phyloP scores from a whole-genome alignment of 2,329 filamentous ascomycete species.

The Dothistroma septosporum region DNA sequence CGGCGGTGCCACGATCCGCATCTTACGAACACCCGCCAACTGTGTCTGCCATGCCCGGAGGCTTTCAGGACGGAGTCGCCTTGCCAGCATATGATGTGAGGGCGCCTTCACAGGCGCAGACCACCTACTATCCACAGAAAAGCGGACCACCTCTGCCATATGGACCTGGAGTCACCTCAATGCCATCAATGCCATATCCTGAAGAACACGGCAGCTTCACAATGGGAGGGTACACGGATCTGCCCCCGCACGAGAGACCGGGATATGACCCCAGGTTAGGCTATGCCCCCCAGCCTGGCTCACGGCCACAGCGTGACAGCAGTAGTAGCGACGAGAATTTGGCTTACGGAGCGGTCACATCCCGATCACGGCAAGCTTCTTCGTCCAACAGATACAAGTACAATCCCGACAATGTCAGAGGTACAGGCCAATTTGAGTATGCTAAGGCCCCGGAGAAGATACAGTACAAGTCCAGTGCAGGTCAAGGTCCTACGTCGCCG shows the following conservation, averaged over 20 bases:
- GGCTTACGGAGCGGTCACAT: conserved; percentile 29
- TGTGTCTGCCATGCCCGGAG: conserved; percentile 20
- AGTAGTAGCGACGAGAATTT: conserved; percentile 26
- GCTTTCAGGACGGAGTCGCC: conserved; percentile 19
- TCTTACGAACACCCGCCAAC: conserved; percentile 23
- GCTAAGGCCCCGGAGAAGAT: conserved; percentile 39
- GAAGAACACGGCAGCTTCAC: conserved; percentile 34
- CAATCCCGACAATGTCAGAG: conserved; percentile 19
- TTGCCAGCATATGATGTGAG: conserved; percentile 40
- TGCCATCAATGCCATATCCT: conserved; percentile 26
- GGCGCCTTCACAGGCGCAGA: conserved; percentile 30
- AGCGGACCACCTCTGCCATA: conserved; percentile 14
- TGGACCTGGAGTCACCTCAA: conserved; percentile 11
- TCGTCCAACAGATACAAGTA: conserved; percentile 22
- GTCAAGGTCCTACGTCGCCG: conserved; percentile 2
- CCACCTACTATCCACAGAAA: conserved; percentile 15
- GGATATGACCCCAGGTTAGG: conserved; percentile 30
- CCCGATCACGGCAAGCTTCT: conserved; percentile 18
- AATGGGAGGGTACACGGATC: conserved; percentile 44
- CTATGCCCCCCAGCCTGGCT: conserved; percentile 15
- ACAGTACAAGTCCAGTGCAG: conserved; percentile 38
- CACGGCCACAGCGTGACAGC: conserved; percentile 7
- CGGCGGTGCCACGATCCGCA: conserved; percentile 13
- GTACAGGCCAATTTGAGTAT: conserved; percentile 33
- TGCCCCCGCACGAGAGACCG: conserved; percentile 43